Evolutionary conservation across 345 rosid genomes (phyloP), one percentile per base, ranked within the genome.

Genomic region (Populus davidiana): DNA sequence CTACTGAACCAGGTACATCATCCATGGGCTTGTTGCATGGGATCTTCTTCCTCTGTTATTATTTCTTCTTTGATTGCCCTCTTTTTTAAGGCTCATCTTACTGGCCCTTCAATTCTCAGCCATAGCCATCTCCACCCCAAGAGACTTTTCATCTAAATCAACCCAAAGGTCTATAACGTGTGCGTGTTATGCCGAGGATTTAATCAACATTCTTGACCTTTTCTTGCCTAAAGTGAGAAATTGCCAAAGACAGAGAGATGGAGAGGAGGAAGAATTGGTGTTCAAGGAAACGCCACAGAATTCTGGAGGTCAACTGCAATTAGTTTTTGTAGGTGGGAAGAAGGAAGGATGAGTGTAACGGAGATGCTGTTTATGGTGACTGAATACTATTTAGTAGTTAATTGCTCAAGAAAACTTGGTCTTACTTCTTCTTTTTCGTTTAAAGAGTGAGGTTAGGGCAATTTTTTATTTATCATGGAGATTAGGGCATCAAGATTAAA

Each of bases 1-100:
- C 97, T 0, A 93, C 82, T 41, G 94, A 88, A 43, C 97, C 94
- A 76, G 94, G 92, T 39, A 92, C 86, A 62, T 78, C 88, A 43
- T 83, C 92, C 89, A 88, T 88, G 70, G 81, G 85, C 82, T 76
- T 72, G 38, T 76, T 78, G 36, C 83, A 78, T 79, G 49, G 27
- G 47, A 73, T 78, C 74, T 74, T 64, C 49, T 25, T 25, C 38
- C 33, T 36, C 54, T 44, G 1, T 39, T 36, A 38, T 16, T 11
- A 27, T 21, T 73, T 6, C 12, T 65, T 76, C 44, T 27, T 64
- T 35, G 27, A 17, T 39, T 76, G 20, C 54, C 72, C 27, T 41
- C 73, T 43, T 27, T 33, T 14, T 41, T 18, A 17, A 72, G 67
- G 43, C 69, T 68, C 81, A 75, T 77, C 80, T 71, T 72, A 64